Evolutionary conservation across 768 basidiomycete species (phyloP), one percentile per base, ranked within the genome.

Genomic region (Goffeauzyma gilvescens): DNA sequence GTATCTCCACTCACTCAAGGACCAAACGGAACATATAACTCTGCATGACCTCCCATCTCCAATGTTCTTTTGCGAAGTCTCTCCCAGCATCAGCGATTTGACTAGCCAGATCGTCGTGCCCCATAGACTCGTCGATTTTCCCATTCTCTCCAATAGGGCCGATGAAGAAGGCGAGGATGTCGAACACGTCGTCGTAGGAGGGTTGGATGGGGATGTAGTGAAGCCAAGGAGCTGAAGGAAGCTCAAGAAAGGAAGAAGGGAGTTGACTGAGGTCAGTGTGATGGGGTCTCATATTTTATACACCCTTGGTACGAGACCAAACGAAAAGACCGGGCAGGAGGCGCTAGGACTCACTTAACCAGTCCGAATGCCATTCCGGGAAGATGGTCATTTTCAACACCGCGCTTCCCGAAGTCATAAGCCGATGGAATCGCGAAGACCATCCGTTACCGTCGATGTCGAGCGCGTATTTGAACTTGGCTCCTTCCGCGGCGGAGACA

Each of bases 281-380:
- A 50, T 41, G 51, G 49, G 34, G 30, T n/a, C n/a, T n/a, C n/a
- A 2, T 9, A 24, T 7, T 6, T 23, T 40, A 12, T 2, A 10
- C 6, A 25, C 17, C n/a, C n/a, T n/a, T n/a, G n/a, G n/a, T n/a
- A n/a, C n/a, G n/a, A n/a, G n/a, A n/a, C n/a, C n/a, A 3, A 14
- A 37, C 33, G n/a, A 15, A 22, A 28, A 25, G 8, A 33, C 14
- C 13, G 20, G 5, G 21, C n/a, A n/a, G n/a, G n/a, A 31, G 18
- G 26, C 2, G 15, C 14, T 23, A 26, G 14, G 10, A 51, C 50
- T 50, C 47, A 52, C 55, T 52, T 55, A 40, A n/a, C n/a, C n/a
- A n/a, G n/a, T n/a, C n/a, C n/a, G n/a, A n/a, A 42, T 54, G 75
- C 79, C 79, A 81, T 62, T 80, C 79, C 0, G 77, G 78, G 54